Evolutionary conservation across 1,284 basidiomycete species (phyloP).

Genomic region (Pyrrhoderma noxium): DNA sequence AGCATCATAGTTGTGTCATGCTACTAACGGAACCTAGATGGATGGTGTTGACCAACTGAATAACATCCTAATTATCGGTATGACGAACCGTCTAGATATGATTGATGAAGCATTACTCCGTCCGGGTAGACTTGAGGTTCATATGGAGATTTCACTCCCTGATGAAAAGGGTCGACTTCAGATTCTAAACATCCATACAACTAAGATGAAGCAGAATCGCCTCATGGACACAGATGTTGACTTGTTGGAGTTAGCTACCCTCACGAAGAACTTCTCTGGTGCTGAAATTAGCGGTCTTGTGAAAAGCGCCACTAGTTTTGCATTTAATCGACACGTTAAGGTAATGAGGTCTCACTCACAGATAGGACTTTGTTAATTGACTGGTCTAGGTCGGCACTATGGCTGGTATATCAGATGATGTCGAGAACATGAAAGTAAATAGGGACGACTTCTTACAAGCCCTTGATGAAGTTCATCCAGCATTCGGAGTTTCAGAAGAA

Average conservation of each 20-base stretch:
- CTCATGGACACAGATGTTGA: conserved; percentile 91
- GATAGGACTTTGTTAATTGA: not conserved
- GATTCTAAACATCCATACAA: conserved; percentile 93
- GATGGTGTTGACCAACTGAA: conserved; percentile 99
- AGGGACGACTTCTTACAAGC: conserved; percentile 86
- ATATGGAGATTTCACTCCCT: conserved; percentile 98
- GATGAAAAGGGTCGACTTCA: conserved; percentile 91
- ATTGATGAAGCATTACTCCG: conserved; percentile 97
- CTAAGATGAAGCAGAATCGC: conserved; percentile 87
- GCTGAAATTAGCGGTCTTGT: conserved; percentile 95
- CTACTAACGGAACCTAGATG: conserved; percentile 52
- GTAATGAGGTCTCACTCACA: conserved; percentile 25
- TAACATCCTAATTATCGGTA: conserved; percentile 99
- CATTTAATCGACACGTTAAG: conserved; percentile 97
- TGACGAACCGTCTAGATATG: conserved; percentile 99
- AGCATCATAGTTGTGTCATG: not conserved
- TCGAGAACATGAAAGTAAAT: conserved; percentile 90
- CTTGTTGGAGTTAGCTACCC: conserved; percentile 72
- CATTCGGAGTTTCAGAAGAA: conserved; percentile 97
- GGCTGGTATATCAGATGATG: conserved; percentile 93
- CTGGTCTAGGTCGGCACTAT: conserved; percentile 74
- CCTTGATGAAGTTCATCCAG: conserved; percentile 92
- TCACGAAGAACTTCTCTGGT: conserved; percentile 97
- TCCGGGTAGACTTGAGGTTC: conserved; percentile 98
- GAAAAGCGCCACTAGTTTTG: conserved; percentile 97